Percentiles rank a stretch among this genome's conserved stretches.
phyloP scores from a whole-genome alignment of 1,284 basidiomycete genomes.

The Lentinula novae-zelandiae region DNA sequence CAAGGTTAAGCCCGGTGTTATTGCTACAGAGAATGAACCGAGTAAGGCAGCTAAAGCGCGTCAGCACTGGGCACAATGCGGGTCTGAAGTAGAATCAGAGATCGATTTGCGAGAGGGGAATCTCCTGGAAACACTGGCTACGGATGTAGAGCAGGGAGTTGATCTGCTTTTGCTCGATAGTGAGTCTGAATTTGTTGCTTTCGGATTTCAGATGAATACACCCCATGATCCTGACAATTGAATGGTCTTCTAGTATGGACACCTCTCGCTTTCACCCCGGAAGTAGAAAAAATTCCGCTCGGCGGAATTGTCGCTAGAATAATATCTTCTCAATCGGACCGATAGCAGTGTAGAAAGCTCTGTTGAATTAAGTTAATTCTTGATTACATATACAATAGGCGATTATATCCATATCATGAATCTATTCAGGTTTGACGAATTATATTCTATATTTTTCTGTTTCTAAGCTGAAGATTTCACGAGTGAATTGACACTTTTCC shows the following conservation, averaged over 20 bases:
- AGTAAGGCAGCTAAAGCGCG: conserved; percentile 6
- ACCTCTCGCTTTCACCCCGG: no score
- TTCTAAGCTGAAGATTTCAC: no score
- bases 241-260: conserved; percentile 2
- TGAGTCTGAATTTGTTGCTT: neutral
- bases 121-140: neutral
- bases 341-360: no score
- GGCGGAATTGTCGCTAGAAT: no score
- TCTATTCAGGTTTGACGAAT: no score
- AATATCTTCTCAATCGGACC: no score
- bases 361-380: no score
- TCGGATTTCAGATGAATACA: neutral
- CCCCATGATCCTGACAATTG: neutral
- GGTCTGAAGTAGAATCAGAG: neutral
- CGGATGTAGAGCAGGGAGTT: neutral
- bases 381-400: no score
- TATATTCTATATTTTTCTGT: no score
- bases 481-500: no score
- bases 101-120: conserved; percentile 3
- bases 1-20: conserved; percentile 4
- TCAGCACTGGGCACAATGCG: conserved; percentile 1
- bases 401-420: no score
- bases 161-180: conserved; percentile 5
- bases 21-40: conserved; percentile 14
- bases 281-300: no score